phyloP scores from a whole-genome alignment of 2,329 filamentous ascomycete genomes.

The Chrysoporthe puriensis region DNA sequence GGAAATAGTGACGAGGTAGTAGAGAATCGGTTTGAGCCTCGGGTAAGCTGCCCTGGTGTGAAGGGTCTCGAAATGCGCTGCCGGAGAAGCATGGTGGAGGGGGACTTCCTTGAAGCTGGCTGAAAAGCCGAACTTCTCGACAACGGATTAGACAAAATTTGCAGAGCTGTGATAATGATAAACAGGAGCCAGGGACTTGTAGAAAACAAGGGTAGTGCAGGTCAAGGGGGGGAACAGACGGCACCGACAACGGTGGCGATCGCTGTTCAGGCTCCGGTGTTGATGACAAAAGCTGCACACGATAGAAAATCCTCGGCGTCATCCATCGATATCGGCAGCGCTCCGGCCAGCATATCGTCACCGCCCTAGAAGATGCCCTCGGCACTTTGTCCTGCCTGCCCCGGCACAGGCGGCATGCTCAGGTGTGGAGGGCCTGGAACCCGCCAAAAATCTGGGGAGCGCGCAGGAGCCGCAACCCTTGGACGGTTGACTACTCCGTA shows the following conservation, averaged over 20 bases:
- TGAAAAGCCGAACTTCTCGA: constrained; percentile 8
- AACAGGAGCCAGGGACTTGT: not conserved
- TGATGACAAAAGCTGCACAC: constrained; percentile 20
- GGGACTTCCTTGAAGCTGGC: constrained; percentile 10
- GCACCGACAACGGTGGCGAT: constrained; percentile 20
- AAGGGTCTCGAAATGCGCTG: constrained; percentile 28
- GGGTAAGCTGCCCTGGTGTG: constrained; percentile 22
- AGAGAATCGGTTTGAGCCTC: constrained; percentile 19
- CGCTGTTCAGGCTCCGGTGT: constrained; percentile 16
- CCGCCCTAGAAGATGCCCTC: constrained; percentile 6
- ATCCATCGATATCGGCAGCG: constrained; percentile 16
- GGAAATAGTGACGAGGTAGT: constrained; percentile 18
- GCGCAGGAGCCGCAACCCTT: constrained; percentile 7
- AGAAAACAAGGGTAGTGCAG: not conserved
- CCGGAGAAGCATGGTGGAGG: constrained; percentile 30
- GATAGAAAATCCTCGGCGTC: constrained; percentile 21
- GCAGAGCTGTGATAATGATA: not conserved
- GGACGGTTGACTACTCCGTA: constrained; percentile 7
- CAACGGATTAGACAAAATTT: not conserved
- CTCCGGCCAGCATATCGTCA: constrained; percentile 6
- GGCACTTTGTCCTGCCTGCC: constrained; percentile 7
- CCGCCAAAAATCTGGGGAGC: constrained; percentile 2
- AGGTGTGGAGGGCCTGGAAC: constrained; percentile 1
- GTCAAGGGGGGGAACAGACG: not conserved
- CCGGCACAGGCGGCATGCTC: not conserved